A percentile compares a stretch with the other conserved stretches of the same genome.
phyloP scores from a whole-genome alignment of 1,139 yeast genomes.

The Ogataea hybrid region DNA sequence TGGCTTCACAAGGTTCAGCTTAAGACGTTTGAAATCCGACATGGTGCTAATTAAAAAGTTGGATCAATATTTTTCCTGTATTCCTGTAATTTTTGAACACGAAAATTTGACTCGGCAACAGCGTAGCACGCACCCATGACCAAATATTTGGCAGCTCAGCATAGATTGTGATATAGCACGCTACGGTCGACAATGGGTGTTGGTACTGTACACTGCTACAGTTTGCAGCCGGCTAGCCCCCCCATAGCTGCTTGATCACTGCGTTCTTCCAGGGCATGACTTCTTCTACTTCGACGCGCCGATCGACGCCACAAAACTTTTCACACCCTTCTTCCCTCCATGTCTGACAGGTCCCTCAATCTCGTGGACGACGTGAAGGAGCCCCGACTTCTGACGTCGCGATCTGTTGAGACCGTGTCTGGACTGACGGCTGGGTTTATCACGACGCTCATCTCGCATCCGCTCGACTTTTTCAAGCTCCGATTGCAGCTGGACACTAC shows the following conservation, averaged over 20 bases:
- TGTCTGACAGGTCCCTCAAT: slow-evolving; percentile 12
- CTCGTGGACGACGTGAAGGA: slow-evolving; percentile 15
- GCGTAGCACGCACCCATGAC: neutral
- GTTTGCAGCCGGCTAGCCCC: too few relatives aligned
- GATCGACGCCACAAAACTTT: slow-evolving; percentile 9
- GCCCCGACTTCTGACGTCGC: slow-evolving; percentile 10
- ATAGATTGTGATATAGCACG: neutral
- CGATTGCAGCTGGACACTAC: slow-evolving; percentile 57
- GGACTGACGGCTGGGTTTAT: slow-evolving; percentile 83
- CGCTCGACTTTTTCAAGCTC: slow-evolving; percentile 80
- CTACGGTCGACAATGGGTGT: neutral
- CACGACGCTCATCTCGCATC: slow-evolving; percentile 83
- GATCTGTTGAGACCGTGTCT: slow-evolving; percentile 52
- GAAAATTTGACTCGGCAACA: slow-evolving; percentile 6
- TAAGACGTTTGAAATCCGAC: slow-evolving; percentile 43
- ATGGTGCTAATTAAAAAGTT: slow-evolving; percentile 15
- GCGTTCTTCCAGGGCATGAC: neutral
- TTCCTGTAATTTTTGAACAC: slow-evolving; percentile 9
- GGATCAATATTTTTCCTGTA: slow-evolving; percentile 8
- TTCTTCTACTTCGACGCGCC: slow-evolving; percentile 5
- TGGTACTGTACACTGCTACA: neutral
- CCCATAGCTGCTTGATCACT: neutral
- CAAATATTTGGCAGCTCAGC: too few relatives aligned
- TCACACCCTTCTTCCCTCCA: slow-evolving; percentile 2
- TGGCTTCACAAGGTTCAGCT: slow-evolving; percentile 62